Base-by-base conservation (phyloP, 192 early-diverging fungal species). In the Chytriomyces confervae region DNA sequence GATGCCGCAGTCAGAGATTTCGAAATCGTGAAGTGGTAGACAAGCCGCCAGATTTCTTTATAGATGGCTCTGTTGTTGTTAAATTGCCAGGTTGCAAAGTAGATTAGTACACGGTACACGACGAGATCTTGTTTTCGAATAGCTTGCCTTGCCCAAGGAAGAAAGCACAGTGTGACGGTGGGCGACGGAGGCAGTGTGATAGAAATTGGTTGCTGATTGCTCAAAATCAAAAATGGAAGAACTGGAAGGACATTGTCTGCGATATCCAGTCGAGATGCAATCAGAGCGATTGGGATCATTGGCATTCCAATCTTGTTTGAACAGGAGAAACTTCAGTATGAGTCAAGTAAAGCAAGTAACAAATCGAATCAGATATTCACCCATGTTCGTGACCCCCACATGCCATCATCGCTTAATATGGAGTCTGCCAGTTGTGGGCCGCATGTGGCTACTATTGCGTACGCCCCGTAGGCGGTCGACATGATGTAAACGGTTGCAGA, bases 141-240 rank as follows among this genome's bases (percentile, higher is more conserved):
- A 2, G 36, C 36, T 36, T 36, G 36, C 67, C 80, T 27, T 10
- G 66, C 65, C 83, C 83, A 84, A 16, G 83, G 83, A 6, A 84
- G 60, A 11, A 84, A 23, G 61, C 83, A 84, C 23, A 84, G 65
- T 0, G 83, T 77, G 5, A 84, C 69, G 3, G 77, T 72, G 3
- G 80, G 80, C 1, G 83, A 82, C 36, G 83, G 83, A 5, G 83
- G 83, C 24, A 84, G 70, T 24, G 73, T 29, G 9, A 84, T 49
- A 8, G 50, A 51, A 43, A 84, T 66, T 5, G 79, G 77, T 20
- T 81, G 78, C 27, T 51, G 49, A 45, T 66, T 78, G 8, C 77
- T 71, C 36, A 84, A 62, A 11, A 84, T 57, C 10, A 84, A 45
- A 46, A 84, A 82, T 0, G 83, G 83, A 0, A 84, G 74, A 7